Evolutionary conservation across 2,329 filamentous ascomycete species (phyloP).

Genomic region (Xylariaceae sp.): DNA sequence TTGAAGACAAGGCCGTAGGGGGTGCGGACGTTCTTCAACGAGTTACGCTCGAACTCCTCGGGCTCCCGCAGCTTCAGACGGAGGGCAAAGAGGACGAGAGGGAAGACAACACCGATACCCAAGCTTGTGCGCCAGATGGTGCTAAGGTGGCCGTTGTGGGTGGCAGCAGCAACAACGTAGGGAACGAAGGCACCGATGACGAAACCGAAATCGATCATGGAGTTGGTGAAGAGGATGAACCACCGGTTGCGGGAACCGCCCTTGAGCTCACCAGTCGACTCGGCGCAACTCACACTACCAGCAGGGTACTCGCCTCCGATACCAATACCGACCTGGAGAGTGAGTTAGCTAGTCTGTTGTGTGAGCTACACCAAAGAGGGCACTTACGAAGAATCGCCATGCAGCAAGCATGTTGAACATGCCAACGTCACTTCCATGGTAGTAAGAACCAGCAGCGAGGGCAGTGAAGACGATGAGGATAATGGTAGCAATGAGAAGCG

Average conservation of each 20-base stretch:
- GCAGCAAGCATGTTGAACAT: slow-evolving; percentile 75
- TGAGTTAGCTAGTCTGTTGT: slow-evolving; percentile 11
- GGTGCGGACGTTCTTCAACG: slow-evolving; percentile 55
- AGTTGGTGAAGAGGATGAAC: slow-evolving; percentile 88
- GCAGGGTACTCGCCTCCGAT: slow-evolving; percentile 80
- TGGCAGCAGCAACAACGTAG: slow-evolving; percentile 53
- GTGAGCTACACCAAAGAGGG: neutral
- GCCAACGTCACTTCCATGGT: slow-evolving; percentile 59
- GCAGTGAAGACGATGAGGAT: slow-evolving; percentile 83
- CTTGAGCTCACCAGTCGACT: slow-evolving; percentile 78
- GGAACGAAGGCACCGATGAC: slow-evolving; percentile 76
- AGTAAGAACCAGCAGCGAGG: slow-evolving; percentile 71
- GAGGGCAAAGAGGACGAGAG: slow-evolving; percentile 63
- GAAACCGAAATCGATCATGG: slow-evolving; percentile 80
- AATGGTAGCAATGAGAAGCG: slow-evolving; percentile 72
- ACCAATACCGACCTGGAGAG: slow-evolving; percentile 55
- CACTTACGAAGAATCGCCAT: slow-evolving; percentile 72
- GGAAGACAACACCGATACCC: slow-evolving; percentile 74
- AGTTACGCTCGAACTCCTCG: slow-evolving; percentile 67
- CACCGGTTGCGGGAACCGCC: slow-evolving; percentile 76
- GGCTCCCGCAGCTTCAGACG: slow-evolving; percentile 72
- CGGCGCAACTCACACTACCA: slow-evolving; percentile 77
- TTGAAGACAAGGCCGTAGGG: slow-evolving; percentile 52
- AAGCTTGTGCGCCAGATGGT: slow-evolving; percentile 79
- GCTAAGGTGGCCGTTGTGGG: slow-evolving; percentile 55